Percentiles rank a stretch among this genome's conserved stretches.
These are phyloP conservation scores for Fusarium praegraminearum DNA, from an alignment of 2,329 filamentous ascomycete species.

Conservation along the genomic window DNA sequence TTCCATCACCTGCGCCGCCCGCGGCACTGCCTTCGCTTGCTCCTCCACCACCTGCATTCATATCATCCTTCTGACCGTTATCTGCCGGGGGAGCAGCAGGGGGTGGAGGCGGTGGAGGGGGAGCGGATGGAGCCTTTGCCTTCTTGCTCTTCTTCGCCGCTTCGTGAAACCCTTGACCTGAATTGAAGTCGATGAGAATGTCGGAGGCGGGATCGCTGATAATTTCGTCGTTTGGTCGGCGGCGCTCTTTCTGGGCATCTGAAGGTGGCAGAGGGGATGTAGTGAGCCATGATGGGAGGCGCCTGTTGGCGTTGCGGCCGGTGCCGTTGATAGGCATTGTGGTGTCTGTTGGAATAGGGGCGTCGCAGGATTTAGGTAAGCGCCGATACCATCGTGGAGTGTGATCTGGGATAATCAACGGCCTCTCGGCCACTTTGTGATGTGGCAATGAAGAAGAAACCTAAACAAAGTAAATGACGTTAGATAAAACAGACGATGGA, in stretches of 20 bases:
- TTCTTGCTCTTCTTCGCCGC: constrained; percentile 66
- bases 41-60: constrained; percentile 48
- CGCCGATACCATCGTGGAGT: constrained; percentile 55
- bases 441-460: constrained; percentile 30
- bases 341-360: constrained; percentile 35
- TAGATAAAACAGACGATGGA: constrained; percentile 35
- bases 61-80: constrained; percentile 42
- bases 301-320: constrained; percentile 49
- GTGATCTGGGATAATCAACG: constrained; percentile 41
- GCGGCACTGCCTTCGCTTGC: constrained; percentile 54
- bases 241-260: constrained; percentile 40
- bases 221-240: constrained; percentile 51
- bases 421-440: constrained; percentile 34
- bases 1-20: constrained; percentile 42
- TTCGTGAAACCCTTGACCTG: constrained; percentile 65
- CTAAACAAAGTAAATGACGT: constrained; percentile 38
- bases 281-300: constrained; percentile 37
- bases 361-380: constrained; percentile 44
- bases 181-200: constrained; percentile 68
- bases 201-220: constrained; percentile 61
- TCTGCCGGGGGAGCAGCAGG: constrained; percentile 42
- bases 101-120: constrained; percentile 46
- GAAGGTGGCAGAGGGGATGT: constrained; percentile 40
- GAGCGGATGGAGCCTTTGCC: constrained; percentile 52
- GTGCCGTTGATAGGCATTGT: constrained; percentile 51